phyloP scores from a whole-genome alignment of 371 early-diverging fungal species.

The Syncephalastrum sp. region DNA sequence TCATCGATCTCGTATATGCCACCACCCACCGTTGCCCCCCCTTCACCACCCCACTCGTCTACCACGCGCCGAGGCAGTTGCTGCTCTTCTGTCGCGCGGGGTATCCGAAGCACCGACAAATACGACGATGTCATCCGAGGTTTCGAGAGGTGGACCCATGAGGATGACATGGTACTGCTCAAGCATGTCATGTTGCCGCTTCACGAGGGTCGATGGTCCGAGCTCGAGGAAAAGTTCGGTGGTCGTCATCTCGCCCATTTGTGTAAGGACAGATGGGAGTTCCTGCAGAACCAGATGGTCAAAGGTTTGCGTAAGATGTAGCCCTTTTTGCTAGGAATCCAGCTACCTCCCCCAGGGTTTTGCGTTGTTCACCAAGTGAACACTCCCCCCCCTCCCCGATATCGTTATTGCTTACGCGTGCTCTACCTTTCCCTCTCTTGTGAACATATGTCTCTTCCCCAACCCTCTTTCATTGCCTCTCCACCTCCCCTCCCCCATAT shows the following conservation, averaged over 20 bases:
- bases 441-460: no score
- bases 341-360: no score
- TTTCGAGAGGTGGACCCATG: conserved; percentile 29
- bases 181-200: conserved; percentile 18
- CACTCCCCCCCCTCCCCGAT: no score
- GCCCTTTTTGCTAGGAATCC: no score
- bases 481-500: no score
- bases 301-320: conserved; percentile 5
- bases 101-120: conserved; percentile 14
- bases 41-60: conserved; percentile 8
- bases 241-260: conserved; percentile 19
- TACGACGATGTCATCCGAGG: conserved; percentile 42
- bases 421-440: no score
- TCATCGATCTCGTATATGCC: background rate
- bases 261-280: conserved; percentile 23
- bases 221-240: conserved; percentile 19
- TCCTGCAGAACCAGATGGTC: conserved; percentile 14
- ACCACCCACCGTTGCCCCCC: conserved; percentile 1
- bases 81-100: no score
- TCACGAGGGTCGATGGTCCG: conserved; percentile 13
- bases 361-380: no score
- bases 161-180: conserved; percentile 20
- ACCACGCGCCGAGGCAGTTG: conserved; percentile 13
- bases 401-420: no score
- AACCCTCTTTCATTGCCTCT: no score